Evolutionary conservation across 2,329 filamentous ascomycete species (phyloP).

Genomic region (Pleurostoma richardsiae): DNA sequence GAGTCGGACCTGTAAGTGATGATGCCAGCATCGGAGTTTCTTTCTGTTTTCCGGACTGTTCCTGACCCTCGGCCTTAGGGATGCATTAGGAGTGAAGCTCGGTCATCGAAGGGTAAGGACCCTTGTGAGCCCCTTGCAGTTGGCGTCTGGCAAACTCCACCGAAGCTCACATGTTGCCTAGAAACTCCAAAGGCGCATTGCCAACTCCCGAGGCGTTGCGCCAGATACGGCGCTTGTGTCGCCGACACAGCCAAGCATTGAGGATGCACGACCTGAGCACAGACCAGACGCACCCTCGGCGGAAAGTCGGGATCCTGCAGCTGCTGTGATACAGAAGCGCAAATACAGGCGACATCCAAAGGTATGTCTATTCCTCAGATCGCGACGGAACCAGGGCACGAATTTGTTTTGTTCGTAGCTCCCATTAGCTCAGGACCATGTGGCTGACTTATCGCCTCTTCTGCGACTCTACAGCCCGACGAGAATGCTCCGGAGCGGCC

Average conservation of each 20-base stretch:
- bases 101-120: conserved; percentile 70
- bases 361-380: conserved; percentile 33
- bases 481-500: conserved; percentile 76
- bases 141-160: conserved; percentile 4
- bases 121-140: not conserved
- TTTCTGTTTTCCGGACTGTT: not conserved
- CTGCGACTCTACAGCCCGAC: conserved; percentile 50
- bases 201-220: conserved; percentile 62
- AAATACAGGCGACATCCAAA: conserved; percentile 78
- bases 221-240: conserved; percentile 47
- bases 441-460: not conserved
- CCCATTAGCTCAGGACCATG: not conserved
- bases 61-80: conserved; percentile 34
- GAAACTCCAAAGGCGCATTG: conserved; percentile 82
- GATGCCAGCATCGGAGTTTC: not conserved
- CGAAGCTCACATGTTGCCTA: conserved; percentile 23
- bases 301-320: conserved; percentile 38
- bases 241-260: conserved; percentile 42
- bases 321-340: conserved; percentile 51
- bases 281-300: conserved; percentile 37
- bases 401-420: no score
- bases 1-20: conserved; percentile 72
- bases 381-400: not conserved
- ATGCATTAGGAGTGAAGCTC: conserved; percentile 70
- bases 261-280: conserved; percentile 50